Percentiles rank a stretch among this genome's conserved stretches.
phyloP scores from a whole-genome alignment of 345 rosid genomes.

The Cochlearia excelsa region DNA sequence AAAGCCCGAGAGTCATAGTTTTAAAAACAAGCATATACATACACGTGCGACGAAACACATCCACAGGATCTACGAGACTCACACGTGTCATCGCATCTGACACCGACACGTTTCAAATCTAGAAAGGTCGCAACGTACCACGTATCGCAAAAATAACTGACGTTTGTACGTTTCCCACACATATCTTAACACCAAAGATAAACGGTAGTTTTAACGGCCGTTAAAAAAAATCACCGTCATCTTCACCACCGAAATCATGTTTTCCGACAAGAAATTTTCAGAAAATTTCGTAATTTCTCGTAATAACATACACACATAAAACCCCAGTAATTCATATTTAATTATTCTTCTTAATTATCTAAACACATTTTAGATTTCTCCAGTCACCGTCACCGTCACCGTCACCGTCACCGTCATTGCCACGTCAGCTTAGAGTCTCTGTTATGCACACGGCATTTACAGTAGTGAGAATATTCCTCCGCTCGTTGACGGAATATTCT shows the following conservation, averaged over 20 bases:
- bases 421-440: constrained; percentile 31
- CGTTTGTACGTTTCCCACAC: constrained; percentile 26
- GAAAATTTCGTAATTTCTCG: neutral
- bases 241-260: constrained; percentile 1
- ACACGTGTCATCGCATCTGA: constrained; percentile 8
- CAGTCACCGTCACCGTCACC: constrained; percentile 2
- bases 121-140: constrained; percentile 35
- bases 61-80: constrained; percentile 7
- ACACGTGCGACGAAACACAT: constrained; percentile 26
- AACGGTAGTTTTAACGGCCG: constrained; percentile 11
- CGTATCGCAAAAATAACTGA: constrained; percentile 27
- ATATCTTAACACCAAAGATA: constrained; percentile 29
- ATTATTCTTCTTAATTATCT: no score
- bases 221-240: neutral
- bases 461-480: constrained; percentile 30
- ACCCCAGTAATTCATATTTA: no score
- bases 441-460: constrained; percentile 27
- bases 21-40: neutral
- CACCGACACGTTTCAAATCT: constrained; percentile 30
- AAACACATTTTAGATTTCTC: no score
- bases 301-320: no score
- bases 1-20: no score
- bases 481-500: constrained; percentile 17
- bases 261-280: neutral
- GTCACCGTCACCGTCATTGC: constrained; percentile 13